phyloP scores from a whole-genome alignment of 768 basidiomycete species.

The Tylopilus subfusipes region DNA sequence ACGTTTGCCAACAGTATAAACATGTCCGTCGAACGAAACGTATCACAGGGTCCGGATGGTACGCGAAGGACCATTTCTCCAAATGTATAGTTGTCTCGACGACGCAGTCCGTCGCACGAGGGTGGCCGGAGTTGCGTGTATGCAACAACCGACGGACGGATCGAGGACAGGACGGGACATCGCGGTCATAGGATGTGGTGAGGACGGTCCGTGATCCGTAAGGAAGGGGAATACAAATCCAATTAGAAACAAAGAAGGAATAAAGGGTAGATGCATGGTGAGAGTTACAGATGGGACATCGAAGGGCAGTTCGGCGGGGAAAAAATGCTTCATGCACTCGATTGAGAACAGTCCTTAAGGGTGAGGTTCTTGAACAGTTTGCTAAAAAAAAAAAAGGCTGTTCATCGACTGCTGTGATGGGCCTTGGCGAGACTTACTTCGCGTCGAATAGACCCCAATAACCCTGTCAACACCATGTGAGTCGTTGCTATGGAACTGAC shows the following conservation, averaged over 20 bases:
- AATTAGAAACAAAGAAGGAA: conserved; percentile 16
- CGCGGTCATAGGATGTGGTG: neutral
- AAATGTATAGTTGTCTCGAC: conserved; percentile 1
- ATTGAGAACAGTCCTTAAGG: conserved; percentile 52
- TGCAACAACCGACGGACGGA: neutral
- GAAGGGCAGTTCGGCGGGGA: neutral
- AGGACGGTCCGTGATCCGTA: conserved; percentile 2
- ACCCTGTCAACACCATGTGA: conserved; percentile 29
- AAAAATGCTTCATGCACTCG: neutral
- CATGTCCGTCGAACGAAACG: conserved; percentile 12
- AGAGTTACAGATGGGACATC: conserved; percentile 8
- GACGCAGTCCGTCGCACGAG: neutral
- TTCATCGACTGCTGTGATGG: conserved; percentile 25
- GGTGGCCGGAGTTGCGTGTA: neutral
- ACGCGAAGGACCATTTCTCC: conserved; percentile 1
- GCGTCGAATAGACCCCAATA: conserved; percentile 67
- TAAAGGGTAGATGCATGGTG: neutral
- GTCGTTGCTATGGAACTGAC: conserved; percentile 2
- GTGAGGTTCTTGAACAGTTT: conserved; percentile 69
- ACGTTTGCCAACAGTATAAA: conserved; percentile 8
- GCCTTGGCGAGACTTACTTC: conserved; percentile 38
- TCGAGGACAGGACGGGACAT: neutral
- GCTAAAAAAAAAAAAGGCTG: conserved; percentile 33
- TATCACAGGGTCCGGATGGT: conserved; percentile 9
- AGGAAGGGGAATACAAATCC: conserved; percentile 19